These are phyloP conservation scores for Thelonectria olida DNA, from an alignment of 2,329 filamentous ascomycete species.

Conservation along the genomic window DNA sequence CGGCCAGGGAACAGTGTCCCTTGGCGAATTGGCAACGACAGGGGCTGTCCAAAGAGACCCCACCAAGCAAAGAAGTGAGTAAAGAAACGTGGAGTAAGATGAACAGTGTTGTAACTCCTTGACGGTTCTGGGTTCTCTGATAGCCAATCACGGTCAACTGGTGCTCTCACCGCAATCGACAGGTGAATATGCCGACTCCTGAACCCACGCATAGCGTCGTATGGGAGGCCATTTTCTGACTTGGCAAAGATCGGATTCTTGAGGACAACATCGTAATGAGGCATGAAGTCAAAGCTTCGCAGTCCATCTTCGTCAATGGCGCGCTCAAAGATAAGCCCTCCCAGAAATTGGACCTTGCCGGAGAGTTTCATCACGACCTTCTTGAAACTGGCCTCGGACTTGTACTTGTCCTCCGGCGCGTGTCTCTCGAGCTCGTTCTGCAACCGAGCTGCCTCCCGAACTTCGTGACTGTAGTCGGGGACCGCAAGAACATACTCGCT, in stretches of 20 bases:
- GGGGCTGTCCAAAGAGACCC: conserved; percentile 93
- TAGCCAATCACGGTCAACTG: conserved; percentile 86
- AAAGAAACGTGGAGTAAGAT: conserved; percentile 94
- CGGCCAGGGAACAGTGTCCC: conserved; percentile 89
- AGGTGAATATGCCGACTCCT: conserved; percentile 96
- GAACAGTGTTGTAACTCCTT: conserved; percentile 94
- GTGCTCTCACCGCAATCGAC: conserved; percentile 89
- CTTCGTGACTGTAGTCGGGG: conserved; percentile 91
- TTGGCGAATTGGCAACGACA: conserved; percentile 94
- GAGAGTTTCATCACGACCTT: conserved; percentile 99
- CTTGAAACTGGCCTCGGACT: conserved; percentile 86
- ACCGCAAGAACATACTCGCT: conserved; percentile 95
- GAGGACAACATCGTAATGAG: conserved; percentile 90
- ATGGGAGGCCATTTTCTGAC: conserved; percentile 63
- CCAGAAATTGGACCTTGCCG: conserved; percentile 92
- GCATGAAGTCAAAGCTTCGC: conserved; percentile 87
- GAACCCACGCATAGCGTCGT: conserved; percentile 97
- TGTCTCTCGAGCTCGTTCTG: conserved; percentile 67
- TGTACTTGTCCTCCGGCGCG: conserved; percentile 70
- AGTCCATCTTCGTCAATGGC: conserved; percentile 72
- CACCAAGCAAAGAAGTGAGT: conserved; percentile 99
- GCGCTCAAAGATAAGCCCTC: conserved; percentile 91
- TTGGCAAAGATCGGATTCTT: conserved; percentile 82
- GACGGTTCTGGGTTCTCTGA: conserved; percentile 79
- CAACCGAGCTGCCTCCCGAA: conserved; percentile 68